Conservation (phyloP, 768 basidiomycete species). For the Dictyophora rubrovolvata region DNA sequence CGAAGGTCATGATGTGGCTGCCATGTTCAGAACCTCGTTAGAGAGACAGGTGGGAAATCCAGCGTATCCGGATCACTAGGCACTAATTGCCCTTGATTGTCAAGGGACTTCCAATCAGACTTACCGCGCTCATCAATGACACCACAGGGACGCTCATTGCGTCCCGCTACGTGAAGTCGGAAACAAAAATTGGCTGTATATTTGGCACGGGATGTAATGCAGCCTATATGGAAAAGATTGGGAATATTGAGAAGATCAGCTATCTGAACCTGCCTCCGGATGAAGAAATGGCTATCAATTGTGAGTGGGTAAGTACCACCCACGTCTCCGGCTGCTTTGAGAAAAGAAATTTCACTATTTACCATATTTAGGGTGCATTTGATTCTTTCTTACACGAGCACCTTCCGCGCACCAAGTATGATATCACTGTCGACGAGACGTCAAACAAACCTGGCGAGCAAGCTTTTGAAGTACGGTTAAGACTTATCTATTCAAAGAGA, state of each 20-base stretch:
- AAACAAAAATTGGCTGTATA: constrained; percentile 88
- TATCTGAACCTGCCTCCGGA: constrained; percentile 55
- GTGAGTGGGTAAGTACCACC: constrained; percentile 68
- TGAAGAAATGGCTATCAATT: constrained; percentile 88
- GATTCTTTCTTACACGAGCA: constrained; percentile 94
- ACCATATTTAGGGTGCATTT: constrained; percentile 69
- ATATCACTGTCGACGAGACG: constrained; percentile 79
- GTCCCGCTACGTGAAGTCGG: constrained; percentile 87
- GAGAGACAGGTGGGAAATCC: constrained; percentile 52
- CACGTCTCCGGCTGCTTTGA: neutral
- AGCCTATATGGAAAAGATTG: constrained; percentile 90
- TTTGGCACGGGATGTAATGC: constrained; percentile 99
- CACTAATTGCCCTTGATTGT: neutral
- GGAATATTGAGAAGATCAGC: constrained; percentile 77
- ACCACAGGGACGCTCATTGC: constrained; percentile 97
- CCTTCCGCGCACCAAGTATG: constrained; percentile 92
- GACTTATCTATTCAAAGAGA: neutral
- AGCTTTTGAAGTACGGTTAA: constrained; percentile 62
- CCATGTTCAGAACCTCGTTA: constrained; percentile 82
- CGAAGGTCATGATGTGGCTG: constrained; percentile 87
- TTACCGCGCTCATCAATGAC: constrained; percentile 92
- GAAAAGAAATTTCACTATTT: neutral
- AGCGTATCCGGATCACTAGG: neutral
- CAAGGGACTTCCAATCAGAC: constrained; percentile 71
- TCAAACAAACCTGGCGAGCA: constrained; percentile 98